phyloP scores from a whole-genome alignment of 164 flowering plant species.

The Magnolia changhungtana region DNA sequence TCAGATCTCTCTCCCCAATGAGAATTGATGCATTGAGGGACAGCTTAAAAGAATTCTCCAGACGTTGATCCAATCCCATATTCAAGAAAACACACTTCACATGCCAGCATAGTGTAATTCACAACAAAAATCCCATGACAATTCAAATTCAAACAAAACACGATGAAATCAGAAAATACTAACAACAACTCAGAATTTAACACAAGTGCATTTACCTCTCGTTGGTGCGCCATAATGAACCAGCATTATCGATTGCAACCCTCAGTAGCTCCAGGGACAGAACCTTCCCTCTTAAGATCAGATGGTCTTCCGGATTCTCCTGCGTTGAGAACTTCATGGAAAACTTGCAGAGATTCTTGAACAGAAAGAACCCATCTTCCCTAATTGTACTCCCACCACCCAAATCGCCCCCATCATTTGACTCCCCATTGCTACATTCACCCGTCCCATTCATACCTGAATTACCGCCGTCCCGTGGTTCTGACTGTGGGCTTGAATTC shows the following conservation, averaged over 20 bases:
- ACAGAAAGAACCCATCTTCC: constrained; percentile 79
- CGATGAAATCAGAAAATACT: neutral
- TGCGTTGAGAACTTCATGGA: constrained; percentile 92
- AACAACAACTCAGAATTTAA: neutral
- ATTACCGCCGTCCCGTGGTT: neutral
- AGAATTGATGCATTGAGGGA: neutral
- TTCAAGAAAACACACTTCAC: neutral
- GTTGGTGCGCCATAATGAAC: constrained; percentile 72
- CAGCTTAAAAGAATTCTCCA: neutral
- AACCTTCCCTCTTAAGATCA: constrained; percentile 87
- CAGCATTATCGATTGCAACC: constrained; percentile 69
- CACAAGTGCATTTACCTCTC: constrained; percentile 54
- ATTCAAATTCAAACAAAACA: neutral
- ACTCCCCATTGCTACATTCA: constrained; percentile 18
- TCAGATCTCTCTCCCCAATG: neutral
- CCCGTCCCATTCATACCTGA: constrained; percentile 14
- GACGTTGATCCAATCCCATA: neutral
- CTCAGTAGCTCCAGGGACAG: constrained; percentile 84
- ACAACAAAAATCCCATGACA: neutral
- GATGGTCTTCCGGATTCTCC: constrained; percentile 80
- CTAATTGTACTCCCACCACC: constrained; percentile 60
- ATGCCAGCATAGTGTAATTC: neutral
- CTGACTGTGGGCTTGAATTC: constrained; percentile 5
- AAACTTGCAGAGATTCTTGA: constrained; percentile 85
- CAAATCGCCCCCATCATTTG: constrained; percentile 21